phyloP scores from a whole-genome alignment of 2,329 filamentous ascomycete species.

The Aspergillus pseudoviridinutans region DNA sequence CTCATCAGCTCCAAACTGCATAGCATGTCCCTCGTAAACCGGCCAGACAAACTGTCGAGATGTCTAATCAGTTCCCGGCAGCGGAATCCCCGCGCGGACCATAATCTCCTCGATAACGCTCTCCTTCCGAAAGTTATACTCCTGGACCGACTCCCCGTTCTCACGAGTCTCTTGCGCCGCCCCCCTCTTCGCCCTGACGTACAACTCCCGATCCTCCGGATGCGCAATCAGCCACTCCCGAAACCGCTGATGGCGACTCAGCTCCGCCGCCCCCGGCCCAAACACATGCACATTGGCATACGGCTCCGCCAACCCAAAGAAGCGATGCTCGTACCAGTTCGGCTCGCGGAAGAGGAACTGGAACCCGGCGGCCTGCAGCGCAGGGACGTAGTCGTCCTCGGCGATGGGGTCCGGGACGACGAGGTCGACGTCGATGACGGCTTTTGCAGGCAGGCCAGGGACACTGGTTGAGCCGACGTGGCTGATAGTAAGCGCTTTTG shows the following conservation, averaged over 20 bases:
- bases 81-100: constrained; percentile 14
- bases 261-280: constrained; percentile 42
- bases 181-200: constrained; percentile 39
- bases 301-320: constrained; percentile 39
- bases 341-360: constrained; percentile 47
- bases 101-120: constrained; percentile 39
- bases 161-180: constrained; percentile 27
- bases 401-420: constrained; percentile 39
- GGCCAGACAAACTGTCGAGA: not conserved
- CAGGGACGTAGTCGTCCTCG: constrained; percentile 42
- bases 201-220: constrained; percentile 38
- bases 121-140: constrained; percentile 45
- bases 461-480: constrained; percentile 53
- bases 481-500: constrained; percentile 31
- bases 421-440: constrained; percentile 52
- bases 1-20: not conserved
- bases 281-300: constrained; percentile 50
- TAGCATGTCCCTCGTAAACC: not conserved
- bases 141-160: constrained; percentile 30
- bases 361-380: constrained; percentile 45
- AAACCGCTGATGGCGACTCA: constrained; percentile 44
- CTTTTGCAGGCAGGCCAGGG: constrained; percentile 48
- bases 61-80: not conserved
- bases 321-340: constrained; percentile 48
- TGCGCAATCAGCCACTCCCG: constrained; percentile 42